phyloP scores from a whole-genome alignment of 1,284 basidiomycete genomes.

The Schizophyllum commune region DNA sequence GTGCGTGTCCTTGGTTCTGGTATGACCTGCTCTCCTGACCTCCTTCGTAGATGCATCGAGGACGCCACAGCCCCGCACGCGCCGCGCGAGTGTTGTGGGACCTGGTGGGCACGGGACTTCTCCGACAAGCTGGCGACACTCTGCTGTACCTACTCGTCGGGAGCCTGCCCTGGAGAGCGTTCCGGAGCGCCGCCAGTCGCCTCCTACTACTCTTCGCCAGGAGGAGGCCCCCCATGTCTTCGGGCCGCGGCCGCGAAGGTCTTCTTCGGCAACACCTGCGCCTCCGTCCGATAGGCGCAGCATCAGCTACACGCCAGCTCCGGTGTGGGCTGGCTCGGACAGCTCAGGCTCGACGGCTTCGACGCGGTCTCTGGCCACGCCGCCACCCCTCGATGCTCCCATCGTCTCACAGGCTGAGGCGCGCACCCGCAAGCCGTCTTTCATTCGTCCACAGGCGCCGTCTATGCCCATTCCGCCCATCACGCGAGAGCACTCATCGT shows the following conservation, averaged over 20 bases:
- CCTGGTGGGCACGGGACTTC: too few species aligned
- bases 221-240: neutral
- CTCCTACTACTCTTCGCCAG: neutral
- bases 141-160: neutral
- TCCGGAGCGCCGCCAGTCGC: neutral
- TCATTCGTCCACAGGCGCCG: neutral
- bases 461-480: neutral
- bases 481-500: neutral
- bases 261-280: neutral
- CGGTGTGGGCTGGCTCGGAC: neutral
- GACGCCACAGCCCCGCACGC: neutral
- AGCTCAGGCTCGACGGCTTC: neutral
- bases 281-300: neutral
- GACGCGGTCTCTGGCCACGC: neutral
- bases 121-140: neutral
- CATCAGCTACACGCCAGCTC: neutral
- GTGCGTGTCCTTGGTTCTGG: neutral
- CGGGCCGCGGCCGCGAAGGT: too few species aligned
- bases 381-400: neutral
- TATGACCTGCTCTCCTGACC: neutral
- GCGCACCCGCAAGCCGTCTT: neutral
- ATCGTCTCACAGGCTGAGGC: neutral
- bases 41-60: neutral
- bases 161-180: neutral
- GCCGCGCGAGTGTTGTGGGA: neutral